Base-by-base conservation (phyloP, 441 rosid species). In the Capsella rubella region DNA sequence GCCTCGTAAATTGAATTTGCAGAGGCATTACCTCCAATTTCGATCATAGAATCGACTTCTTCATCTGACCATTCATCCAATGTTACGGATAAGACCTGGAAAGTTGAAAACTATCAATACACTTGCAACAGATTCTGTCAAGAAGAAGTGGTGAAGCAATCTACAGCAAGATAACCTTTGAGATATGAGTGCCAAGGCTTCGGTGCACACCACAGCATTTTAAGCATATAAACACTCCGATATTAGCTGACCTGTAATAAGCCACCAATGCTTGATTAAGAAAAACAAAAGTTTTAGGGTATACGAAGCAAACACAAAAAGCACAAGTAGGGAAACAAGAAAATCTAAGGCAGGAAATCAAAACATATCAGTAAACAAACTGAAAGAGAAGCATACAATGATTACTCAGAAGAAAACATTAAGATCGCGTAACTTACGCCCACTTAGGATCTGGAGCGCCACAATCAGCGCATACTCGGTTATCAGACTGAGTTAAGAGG, bases 181-280 rank as follows among this genome's bases (percentile, higher is more conserved):
- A 95, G 77, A 93, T 78, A 73, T 90, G 97, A 18, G 92, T 73
- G 69, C 99, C 99, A 74, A 95, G 94, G 85, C 98, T 90, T 89
- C 98, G 89, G 83, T 95, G 99, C 62, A 87, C 95, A 46, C 94
- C 92, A 47, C 98, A 93, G 75, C 99, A 95, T 85, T 93, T 95
- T 86, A 93, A 83, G 86, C 99, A 95, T 67, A 95, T 72, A 74
- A 95, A 95, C 47, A 95, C 99, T 74, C 99, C 99, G 64, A 95
- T 95, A 75, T 95, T 95, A 32, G 93, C 91, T 47, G 99, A 95
- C 84, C 99, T 95, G 96, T 67, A 84, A 62, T 18, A 68, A 15
- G 14, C 12, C 21, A 42, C 5, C 51, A 10, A 3, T 55, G 10
- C 28, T 43, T 43, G 15, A 59, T 72, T 43, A 78, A 50, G 25